Base-by-base conservation (phyloP, 768 basidiomycete genomes). In the Thelephora ganbajun region DNA sequence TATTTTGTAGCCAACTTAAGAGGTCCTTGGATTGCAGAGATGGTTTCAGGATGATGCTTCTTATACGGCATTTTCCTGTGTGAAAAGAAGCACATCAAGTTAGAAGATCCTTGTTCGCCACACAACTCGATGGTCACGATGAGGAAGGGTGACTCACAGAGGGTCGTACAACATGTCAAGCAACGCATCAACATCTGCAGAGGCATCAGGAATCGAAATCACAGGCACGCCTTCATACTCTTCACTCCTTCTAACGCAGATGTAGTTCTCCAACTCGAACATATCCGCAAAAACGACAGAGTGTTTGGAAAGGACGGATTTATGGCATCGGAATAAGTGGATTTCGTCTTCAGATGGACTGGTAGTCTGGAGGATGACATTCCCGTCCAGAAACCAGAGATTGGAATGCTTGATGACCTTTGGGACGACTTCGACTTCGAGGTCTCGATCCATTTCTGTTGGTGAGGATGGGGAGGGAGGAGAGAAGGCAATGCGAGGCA, bases 351-450 rank as follows among this genome's bases (percentile, higher is more conserved):
- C 22, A 30, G 26, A 30, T 9, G 26, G 26, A 46, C 49, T 42
- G 18, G 33, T 45, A 2, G 50, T 48, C 6, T 39, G 23, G 11
- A 55, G 50, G 11, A 53, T 37, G 34, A 55, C 19, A 19, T 51
- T 51, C 12, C 54, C 54, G 23, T 55, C 54, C n/a, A 48, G 34
- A 30, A 53, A 55, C 49, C 49, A 55, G 2, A 55, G 22, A 14
- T 16, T 18, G 18, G 39, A 41, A 22, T 41, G 39, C 14, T 41
- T 41, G 39, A 41, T 22, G 16, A 41, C 22, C 14, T 41, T 16
- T 22, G 39, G 39, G 39, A 41, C 39, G 39, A 41, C 22, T 41
- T 41, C 39, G 16, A 41, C 39, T 18, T 41, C 39, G 7, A 22
- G 16, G 39, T 41, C 39, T 30, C 26, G 26, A 30, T 30, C 26